These are phyloP conservation scores for Suillus hirtellus DNA, from an alignment of 768 basidiomycete genomes.

Conservation along the genomic window DNA sequence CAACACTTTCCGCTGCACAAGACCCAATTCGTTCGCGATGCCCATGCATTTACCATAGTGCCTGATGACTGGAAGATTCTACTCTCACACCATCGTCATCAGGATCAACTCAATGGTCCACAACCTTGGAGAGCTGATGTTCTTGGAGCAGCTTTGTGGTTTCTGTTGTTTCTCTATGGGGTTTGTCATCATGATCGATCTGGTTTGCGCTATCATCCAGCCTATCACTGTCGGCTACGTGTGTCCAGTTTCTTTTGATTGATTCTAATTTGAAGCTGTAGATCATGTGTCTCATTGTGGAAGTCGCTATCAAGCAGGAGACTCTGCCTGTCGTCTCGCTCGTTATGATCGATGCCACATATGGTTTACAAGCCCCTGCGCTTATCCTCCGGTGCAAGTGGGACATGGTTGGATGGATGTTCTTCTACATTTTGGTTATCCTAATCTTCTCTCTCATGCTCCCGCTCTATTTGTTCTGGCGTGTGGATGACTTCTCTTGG, in stretches of 20 bases:
- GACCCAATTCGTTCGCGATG: constrained; percentile 94
- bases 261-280: constrained; percentile 36
- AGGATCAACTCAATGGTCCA: constrained; percentile 99
- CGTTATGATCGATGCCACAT: constrained; percentile 91
- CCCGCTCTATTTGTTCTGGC: constrained; percentile 95
- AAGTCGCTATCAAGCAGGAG: constrained; percentile 66
- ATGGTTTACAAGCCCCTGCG: constrained; percentile 90
- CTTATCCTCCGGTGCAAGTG: constrained; percentile 93
- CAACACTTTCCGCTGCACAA: constrained; percentile 95
- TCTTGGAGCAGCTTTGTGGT: constrained; percentile 88
- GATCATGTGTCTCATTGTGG: constrained; percentile 87
- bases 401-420: constrained; percentile 99
- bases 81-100: constrained; percentile 92
- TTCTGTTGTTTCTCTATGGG: constrained; percentile 99
- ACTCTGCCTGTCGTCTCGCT: constrained; percentile 79
- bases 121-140: constrained; percentile 91
- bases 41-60: constrained; percentile 91
- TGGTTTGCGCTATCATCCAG: constrained; percentile 82
- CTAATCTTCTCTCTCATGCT: constrained; percentile 93
- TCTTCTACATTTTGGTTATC: constrained; percentile 94
- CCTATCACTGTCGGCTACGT: constrained; percentile 91
- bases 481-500: constrained; percentile 98
- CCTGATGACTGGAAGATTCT: constrained; percentile 95
- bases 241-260: constrained; percentile 33
- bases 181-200: constrained; percentile 95